Evolutionary conservation across 2,329 filamentous ascomycete genomes (phyloP), one percentile per base, ranked within the genome.

Genomic region (Colletotrichum lentis): DNA sequence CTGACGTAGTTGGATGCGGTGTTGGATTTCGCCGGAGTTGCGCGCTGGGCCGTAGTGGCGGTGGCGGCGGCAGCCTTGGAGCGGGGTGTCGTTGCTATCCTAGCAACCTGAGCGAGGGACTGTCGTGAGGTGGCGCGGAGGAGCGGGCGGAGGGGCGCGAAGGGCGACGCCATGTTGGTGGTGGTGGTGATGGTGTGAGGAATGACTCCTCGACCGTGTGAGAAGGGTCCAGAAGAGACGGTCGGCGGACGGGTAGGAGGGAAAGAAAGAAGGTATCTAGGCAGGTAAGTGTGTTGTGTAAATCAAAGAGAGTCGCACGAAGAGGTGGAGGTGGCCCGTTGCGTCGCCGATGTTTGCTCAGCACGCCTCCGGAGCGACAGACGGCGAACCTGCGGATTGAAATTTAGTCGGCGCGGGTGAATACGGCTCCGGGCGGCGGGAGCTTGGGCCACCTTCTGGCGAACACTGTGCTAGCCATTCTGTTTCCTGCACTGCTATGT

Each of bases 151-250:
- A 68, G 27, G 46, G 64, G 27, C 27, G 27, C 22, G 27, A 54
- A 44, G 27, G 57, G 50, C 16, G 69, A 69, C 5, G 71, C 64
- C 71, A 72, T 72, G 41, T 2, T 57, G 47, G 52, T 35, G n/a
- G 22, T 43, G 7, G 52, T 35, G n/a, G 22, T n/a, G n/a, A n/a
- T n/a, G n/a, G n/a, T 43, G 11, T 7, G 8, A 11, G 5, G 11
- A 12, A 20, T 10, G 14, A 16, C 5, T 14, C 27, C 41, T 31
- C 10, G 35, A 11, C 22, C 18, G 22, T 8, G 8, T 11, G 20
- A n/a, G 6, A 11, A 11, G 14, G n/a, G 1, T 27, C 3, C 8
- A 20, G 6, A n/a, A 1, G 12, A 3, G 20, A 10, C 14, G 5
- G 18, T 24, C 10, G 43, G 2, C 16, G 18, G 10, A 8, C 24